Evolutionary conservation across 1,139 yeast genomes (phyloP), one percentile per base, ranked within the genome.

Genomic region (Maudiozyma humilis): DNA sequence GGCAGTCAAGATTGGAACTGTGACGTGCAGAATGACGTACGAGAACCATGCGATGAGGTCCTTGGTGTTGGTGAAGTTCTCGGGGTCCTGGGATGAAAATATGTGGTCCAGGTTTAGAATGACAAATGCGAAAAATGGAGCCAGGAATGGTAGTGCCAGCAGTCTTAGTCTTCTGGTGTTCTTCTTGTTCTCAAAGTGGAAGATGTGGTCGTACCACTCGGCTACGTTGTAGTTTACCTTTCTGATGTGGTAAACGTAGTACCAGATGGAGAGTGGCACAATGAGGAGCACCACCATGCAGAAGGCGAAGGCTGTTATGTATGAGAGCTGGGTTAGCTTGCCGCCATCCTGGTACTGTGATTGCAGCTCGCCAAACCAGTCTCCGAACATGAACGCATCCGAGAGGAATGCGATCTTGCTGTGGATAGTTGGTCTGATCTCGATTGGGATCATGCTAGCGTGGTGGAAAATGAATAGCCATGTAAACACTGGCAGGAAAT

Each of bases 391-490:
- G 40, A 47, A 58, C 20, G 47, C 44, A 44, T 60, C 65, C 15
- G 54, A 40, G 30, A 51, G 49, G 42, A 60, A 60, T 3, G 63
- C 60, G 13, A 51, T 41, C 43, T 55, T 52, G 23, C 55, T 51
- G 44, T 73, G 72, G 43, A 81, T 80, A 1, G 53, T 51, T 0
- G 87, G 88, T 47, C 86, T 67, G 48, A 72, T 66, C 5, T 64
- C 63, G 18, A 66, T 69, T 2, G 87, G 87, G 17, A 81, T 78
- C 10, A 69, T 45, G 4, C 77, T 77, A 2, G 85, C 83, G 52
- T 79, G 72, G 55, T 78, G 76, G 63, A 80, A 81, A 15, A 78
- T 70, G 42, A 65, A 48, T 38, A 80, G 62, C 87, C 87, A 80
- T 27, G 71, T 52, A 40, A 76, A 65, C 2, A 80, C 70, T 0